phyloP scores from a whole-genome alignment of 2,329 filamentous ascomycete genomes.

The Tolypocladium pustulatum region DNA sequence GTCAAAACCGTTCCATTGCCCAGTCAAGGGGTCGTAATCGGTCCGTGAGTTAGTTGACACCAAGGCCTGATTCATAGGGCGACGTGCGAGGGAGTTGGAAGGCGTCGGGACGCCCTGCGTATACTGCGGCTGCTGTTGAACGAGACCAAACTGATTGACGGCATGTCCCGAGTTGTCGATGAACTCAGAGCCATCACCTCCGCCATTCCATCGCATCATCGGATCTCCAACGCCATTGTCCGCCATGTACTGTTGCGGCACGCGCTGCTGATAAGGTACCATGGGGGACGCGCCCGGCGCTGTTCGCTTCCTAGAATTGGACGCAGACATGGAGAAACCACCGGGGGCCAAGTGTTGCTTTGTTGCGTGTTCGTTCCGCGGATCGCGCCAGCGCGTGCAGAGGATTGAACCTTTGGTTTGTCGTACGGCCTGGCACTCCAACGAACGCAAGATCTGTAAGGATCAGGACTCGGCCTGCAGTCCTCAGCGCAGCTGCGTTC shows the following conservation, averaged over 20 bases:
- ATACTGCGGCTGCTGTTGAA: constrained; percentile 24
- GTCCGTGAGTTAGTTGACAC: constrained; percentile 29
- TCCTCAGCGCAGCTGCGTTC: neutral
- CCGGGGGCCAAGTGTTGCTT: neutral
- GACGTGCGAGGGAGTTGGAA: constrained; percentile 41
- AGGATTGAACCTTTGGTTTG: neutral
- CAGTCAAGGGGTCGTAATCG: constrained; percentile 26
- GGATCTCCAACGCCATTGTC: constrained; percentile 36
- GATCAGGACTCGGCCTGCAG: neutral
- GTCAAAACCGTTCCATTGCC: constrained; percentile 31
- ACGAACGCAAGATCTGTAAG: neutral
- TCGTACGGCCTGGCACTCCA: neutral
- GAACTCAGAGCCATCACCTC: constrained; percentile 24
- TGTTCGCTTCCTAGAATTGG: constrained; percentile 57
- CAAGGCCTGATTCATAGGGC: constrained; percentile 40
- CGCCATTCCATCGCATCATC: constrained; percentile 34
- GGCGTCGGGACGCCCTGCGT: constrained; percentile 20
- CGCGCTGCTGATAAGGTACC: constrained; percentile 39
- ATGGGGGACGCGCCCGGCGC: constrained; percentile 62
- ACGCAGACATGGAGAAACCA: constrained; percentile 30
- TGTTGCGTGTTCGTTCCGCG: neutral
- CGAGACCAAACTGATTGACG: constrained; percentile 27
- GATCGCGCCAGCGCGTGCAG: neutral
- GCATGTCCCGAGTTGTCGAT: constrained; percentile 22
- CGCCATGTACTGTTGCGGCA: constrained; percentile 36